phyloP scores from a whole-genome alignment of 2,329 filamentous ascomycete species.

The Trichophyton schoenleinii region DNA sequence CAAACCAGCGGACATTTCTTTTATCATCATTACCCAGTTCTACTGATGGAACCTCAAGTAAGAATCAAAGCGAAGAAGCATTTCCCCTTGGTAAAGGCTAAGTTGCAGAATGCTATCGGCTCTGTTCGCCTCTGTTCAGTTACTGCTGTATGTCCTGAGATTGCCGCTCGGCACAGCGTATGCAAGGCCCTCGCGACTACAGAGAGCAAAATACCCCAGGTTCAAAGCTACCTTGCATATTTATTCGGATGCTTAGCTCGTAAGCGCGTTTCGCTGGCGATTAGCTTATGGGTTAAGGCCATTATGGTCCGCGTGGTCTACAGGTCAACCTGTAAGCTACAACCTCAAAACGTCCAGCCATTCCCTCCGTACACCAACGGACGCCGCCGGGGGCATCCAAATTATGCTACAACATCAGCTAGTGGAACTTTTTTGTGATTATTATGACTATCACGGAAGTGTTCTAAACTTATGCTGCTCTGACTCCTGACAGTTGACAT shows the following conservation, averaged over 20 bases:
- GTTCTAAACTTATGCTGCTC: not conserved
- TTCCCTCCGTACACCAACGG: conserved; percentile 3
- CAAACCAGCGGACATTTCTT: not conserved
- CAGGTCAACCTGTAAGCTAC: not conserved
- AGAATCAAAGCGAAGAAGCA: not conserved
- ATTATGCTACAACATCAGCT: not conserved
- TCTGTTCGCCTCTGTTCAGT: not conserved
- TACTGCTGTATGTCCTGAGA: not conserved
- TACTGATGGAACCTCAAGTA: not conserved
- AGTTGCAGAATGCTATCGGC: not conserved
- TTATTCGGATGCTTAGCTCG: not conserved
- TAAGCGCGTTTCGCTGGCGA: not conserved
- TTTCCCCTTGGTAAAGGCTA: not conserved
- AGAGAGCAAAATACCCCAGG: not conserved
- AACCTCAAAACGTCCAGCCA: not conserved
- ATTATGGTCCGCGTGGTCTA: not conserved
- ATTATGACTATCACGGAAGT: not conserved
- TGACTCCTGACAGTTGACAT: not conserved
- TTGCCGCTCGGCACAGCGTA: not conserved
- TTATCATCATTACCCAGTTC: not conserved
- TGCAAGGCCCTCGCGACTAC: not conserved
- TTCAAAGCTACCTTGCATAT: not conserved
- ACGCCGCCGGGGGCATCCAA: not conserved
- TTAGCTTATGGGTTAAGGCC: not conserved
- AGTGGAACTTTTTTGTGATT: not conserved